Evolutionary conservation across 78 protist genomes (phyloP).

Genomic region (Dictyostelium brefeldianum): DNA sequence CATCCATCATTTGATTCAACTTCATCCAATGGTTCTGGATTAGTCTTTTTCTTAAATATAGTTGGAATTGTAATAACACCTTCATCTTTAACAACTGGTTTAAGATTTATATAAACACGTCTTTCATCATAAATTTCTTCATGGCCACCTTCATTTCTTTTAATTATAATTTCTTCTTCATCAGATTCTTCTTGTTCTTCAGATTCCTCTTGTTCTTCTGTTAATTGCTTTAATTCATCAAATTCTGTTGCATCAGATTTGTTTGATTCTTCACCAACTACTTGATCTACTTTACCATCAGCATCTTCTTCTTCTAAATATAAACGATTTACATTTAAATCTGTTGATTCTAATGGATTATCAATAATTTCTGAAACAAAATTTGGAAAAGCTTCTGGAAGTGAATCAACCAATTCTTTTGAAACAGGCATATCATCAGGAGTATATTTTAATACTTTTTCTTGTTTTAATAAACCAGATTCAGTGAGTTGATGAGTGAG

Average conservation of each 20-base stretch:
- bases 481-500: conserved; percentile 50
- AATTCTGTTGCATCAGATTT: not conserved
- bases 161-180: not conserved
- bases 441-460: conserved; percentile 14
- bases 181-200: not conserved
- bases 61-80: conserved; percentile 55
- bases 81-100: conserved; percentile 40
- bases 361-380: conserved; percentile 4
- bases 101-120: conserved; percentile 53
- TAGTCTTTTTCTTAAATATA: not conserved
- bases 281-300: not conserved
- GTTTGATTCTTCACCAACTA: too few species aligned
- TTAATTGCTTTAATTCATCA: not conserved
- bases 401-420: conserved; percentile 28
- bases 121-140: conserved; percentile 58
- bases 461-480: conserved; percentile 34
- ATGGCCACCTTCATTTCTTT: not conserved
- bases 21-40: not conserved
- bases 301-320: not conserved
- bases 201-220: not conserved
- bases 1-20: conserved; percentile 7
- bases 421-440: conserved; percentile 41
- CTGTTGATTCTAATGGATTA: not conserved
- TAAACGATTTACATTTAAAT: too few species aligned
- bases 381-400: conserved; percentile 37